phyloP scores from a whole-genome alignment of 2,329 filamentous ascomycete genomes.

The Beauveria sp. region DNA sequence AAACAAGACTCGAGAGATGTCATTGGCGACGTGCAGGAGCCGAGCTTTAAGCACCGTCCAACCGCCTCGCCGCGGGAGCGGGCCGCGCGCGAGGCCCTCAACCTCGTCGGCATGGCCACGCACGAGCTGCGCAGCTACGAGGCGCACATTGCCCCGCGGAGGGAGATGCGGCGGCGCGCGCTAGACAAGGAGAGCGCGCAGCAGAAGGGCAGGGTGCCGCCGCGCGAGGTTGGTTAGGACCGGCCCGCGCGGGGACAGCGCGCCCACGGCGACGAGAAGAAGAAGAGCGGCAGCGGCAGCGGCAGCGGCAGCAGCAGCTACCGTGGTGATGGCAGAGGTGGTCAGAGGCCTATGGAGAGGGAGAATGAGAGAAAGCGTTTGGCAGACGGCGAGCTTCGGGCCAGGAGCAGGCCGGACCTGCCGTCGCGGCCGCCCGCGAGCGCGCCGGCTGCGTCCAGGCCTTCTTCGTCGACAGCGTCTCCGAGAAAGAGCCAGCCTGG shows the following conservation, averaged over 20 bases:
- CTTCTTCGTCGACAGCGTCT: not conserved
- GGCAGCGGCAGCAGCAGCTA: not conserved
- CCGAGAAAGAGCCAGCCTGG: not conserved
- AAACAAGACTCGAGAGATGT: conserved; percentile 4
- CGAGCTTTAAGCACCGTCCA: conserved; percentile 14
- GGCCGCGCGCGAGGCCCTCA: conserved; percentile 17
- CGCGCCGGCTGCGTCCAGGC: no score
- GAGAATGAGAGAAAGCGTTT: not conserved
- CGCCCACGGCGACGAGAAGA: not conserved
- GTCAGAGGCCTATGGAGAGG: not conserved
- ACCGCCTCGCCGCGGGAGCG: conserved; percentile 17
- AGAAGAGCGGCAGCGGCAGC: no score
- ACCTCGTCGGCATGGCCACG: conserved; percentile 15
- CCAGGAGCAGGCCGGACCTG: not conserved
- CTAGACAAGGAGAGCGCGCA: conserved; percentile 13
- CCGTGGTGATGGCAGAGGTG: no score
- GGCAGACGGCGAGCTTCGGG: not conserved
- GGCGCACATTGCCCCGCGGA: conserved; percentile 13
- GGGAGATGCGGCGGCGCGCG: conserved; percentile 16
- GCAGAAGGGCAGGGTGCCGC: not conserved
- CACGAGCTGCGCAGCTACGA: conserved; percentile 20
- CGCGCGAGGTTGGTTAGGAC: not conserved
- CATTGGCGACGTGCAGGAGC: conserved; percentile 14
- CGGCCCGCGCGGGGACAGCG: not conserved
- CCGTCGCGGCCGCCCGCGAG: not conserved